phyloP scores from a whole-genome alignment of 2,329 filamentous ascomycete species.

The Xylaria sp. region DNA sequence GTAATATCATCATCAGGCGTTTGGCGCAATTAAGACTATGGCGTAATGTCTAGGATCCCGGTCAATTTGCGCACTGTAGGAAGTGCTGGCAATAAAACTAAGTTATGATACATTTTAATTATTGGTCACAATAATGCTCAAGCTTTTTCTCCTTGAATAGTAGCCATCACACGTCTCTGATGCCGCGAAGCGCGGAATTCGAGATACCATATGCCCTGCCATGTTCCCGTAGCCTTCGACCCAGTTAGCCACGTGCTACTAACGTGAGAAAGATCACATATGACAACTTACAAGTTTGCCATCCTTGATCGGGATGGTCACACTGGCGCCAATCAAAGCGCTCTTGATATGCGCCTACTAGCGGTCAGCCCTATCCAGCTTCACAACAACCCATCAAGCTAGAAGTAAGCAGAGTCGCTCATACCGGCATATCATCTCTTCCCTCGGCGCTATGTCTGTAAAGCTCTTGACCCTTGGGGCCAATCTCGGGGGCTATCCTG shows the following conservation, averaged over 20 bases:
- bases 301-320: constrained; percentile 89
- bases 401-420: constrained; percentile 35
- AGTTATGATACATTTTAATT: not conserved
- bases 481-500: constrained; percentile 79
- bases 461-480: constrained; percentile 72
- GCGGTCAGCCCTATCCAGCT: constrained; percentile 62
- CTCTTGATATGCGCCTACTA: constrained; percentile 87
- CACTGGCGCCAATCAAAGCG: constrained; percentile 83
- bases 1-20: constrained; percentile 26
- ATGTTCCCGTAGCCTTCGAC: constrained; percentile 66
- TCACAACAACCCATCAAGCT: not conserved
- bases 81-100: constrained; percentile 1
- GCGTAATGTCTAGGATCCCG: constrained; percentile 12
- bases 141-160: constrained; percentile 85
- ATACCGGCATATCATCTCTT: constrained; percentile 88
- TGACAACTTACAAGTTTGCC: constrained; percentile 68
- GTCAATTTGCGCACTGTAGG: not conserved
- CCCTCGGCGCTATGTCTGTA: constrained; percentile 92
- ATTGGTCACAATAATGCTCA: constrained; percentile 30
- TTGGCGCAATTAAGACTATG: constrained; percentile 27
- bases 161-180: constrained; percentile 82
- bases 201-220: constrained; percentile 93
- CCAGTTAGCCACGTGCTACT: constrained; percentile 11
- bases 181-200: constrained; percentile 84
- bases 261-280: not conserved